Percentiles rank a stretch among this genome's conserved stretches.
phyloP scores from a whole-genome alignment of 805 yeast species.

The Cyberlindnera mycetangii region DNA sequence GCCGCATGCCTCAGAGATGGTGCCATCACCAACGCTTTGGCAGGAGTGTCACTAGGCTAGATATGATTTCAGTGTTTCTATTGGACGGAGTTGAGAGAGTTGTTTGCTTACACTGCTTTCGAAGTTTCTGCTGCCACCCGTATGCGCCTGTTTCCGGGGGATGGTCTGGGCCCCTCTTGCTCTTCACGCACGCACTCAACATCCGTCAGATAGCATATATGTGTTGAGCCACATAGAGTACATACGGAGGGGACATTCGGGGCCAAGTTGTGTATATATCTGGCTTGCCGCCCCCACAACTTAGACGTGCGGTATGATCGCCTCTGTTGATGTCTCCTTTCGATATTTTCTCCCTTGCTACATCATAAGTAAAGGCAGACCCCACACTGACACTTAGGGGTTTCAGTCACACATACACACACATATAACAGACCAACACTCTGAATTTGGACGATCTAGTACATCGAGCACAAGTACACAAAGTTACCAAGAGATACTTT shows the following conservation, averaged over 20 bases:
- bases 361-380: too few species aligned
- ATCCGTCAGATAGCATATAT: too few species aligned
- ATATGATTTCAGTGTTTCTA: neutral
- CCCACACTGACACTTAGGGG: too few species aligned
- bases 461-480: too few species aligned
- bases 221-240: neutral
- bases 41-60: neutral
- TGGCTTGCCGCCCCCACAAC: neutral
- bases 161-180: neutral
- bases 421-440: too few species aligned
- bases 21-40: conserved; percentile 1
- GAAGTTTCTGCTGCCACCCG: neutral
- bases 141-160: neutral
- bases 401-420: too few species aligned
- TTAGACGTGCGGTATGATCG: neutral
- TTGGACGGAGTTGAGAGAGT: neutral
- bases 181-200: too few species aligned
- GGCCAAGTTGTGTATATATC: too few species aligned
- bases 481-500: too few species aligned
- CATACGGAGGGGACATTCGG: neutral
- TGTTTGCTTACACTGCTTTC: neutral
- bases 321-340: neutral
- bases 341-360: too few species aligned
- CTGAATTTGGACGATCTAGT: too few species aligned
- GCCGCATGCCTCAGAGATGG: neutral